phyloP scores from a whole-genome alignment of 306 rosid genomes.

The Betula pendula region DNA sequence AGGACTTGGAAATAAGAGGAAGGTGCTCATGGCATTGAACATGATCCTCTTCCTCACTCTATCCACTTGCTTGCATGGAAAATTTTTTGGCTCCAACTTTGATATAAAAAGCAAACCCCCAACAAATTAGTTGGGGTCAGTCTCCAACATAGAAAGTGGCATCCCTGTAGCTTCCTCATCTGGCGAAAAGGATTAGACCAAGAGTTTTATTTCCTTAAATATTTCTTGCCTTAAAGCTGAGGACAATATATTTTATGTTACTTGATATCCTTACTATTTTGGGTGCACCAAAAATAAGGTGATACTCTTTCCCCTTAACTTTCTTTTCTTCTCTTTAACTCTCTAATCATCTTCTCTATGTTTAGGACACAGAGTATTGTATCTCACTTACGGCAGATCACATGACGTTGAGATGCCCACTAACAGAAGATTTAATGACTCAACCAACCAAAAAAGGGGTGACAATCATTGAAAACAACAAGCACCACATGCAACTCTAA shows the following conservation, averaged over 20 bases:
- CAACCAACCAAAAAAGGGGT: not conserved
- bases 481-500: not conserved
- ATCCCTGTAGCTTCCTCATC: not conserved
- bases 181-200: not conserved
- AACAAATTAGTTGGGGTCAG: not conserved
- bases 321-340: not conserved
- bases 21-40: not conserved
- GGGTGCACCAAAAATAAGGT: not conserved
- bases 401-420: not conserved
- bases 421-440: not conserved
- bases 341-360: not conserved
- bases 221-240: too few species aligned
- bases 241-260: not conserved
- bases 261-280: not conserved
- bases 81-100: not conserved
- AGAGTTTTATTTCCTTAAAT: too few species aligned
- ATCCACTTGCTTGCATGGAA: not conserved
- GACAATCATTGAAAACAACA: not conserved
- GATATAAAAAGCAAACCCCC: not conserved
- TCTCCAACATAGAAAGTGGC: not conserved
- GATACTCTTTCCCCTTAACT: not conserved
- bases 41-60: not conserved
- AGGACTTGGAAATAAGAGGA: not conserved
- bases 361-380: not conserved
- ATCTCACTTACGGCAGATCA: not conserved